These are phyloP conservation scores for Wallacemonas sp. DNA, from an alignment of 208 protist species.

Conservation along the genomic window DNA sequence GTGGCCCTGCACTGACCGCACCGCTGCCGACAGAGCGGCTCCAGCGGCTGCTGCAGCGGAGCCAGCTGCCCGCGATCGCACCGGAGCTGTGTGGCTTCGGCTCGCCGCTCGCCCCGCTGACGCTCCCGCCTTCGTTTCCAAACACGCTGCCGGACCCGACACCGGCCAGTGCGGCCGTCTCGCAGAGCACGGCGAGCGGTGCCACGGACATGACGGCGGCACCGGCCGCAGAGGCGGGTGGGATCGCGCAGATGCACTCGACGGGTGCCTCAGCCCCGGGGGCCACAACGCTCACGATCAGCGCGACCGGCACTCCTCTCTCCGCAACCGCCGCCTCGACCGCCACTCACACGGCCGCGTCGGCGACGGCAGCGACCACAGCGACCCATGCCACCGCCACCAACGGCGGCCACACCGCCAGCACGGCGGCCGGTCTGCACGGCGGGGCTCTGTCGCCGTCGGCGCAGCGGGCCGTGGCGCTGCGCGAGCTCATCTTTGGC, in stretches of 20 bases:
- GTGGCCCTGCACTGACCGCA: too few relatives aligned
- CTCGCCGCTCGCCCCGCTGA: conserved; percentile 5
- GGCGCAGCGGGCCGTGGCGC: neutral
- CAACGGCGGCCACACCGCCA: neutral
- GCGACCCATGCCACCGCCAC: neutral
- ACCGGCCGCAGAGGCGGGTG: too few relatives aligned
- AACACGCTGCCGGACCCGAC: too few relatives aligned
- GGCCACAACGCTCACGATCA: neutral
- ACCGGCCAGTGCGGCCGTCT: too few relatives aligned
- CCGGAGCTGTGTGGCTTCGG: conserved; percentile 13
- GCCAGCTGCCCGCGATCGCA: conserved; percentile 10
- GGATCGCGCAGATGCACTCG: neutral
- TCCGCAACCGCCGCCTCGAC: neutral
- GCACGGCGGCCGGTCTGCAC: neutral
- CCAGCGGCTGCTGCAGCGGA: conserved; percentile 10
- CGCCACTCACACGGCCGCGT: neutral
- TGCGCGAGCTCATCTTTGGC: conserved; percentile 6
- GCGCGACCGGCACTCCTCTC: neutral
- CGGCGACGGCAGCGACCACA: neutral
- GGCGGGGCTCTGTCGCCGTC: conserved; percentile 3
- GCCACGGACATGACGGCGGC: too few relatives aligned
- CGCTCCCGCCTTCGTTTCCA: neutral
- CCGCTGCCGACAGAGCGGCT: neutral
- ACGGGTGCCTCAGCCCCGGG: neutral
- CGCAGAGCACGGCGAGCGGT: too few relatives aligned